Conservation (phyloP, 495 filamentous ascomycete species). For the Letharia lupina region DNA sequence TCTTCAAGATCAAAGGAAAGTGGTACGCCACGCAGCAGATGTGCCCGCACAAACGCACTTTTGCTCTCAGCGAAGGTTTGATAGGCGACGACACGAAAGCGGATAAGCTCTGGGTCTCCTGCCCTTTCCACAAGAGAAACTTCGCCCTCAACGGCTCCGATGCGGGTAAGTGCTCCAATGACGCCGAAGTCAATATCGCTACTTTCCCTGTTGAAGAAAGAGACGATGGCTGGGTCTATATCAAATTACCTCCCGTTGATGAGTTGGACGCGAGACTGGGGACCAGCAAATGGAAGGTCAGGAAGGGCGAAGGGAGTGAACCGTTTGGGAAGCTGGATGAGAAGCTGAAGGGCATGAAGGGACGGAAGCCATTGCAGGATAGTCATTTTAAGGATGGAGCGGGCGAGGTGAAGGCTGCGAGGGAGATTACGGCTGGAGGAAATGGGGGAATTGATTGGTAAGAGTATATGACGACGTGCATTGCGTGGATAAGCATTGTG, state of each 20-base stretch:
- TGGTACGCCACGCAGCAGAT: slow-evolving; percentile 95
- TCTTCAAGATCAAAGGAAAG: slow-evolving; percentile 78
- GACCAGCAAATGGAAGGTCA: slow-evolving; percentile 76
- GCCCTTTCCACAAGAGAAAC: slow-evolving; percentile 90
- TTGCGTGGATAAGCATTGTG: background rate
- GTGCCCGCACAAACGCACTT: slow-evolving; percentile 94
- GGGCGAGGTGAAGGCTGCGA: slow-evolving; percentile 38
- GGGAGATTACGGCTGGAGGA: slow-evolving; percentile 39
- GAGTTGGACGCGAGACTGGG: slow-evolving; percentile 79
- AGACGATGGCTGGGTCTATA: slow-evolving; percentile 72
- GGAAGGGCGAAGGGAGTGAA: slow-evolving; percentile 55
- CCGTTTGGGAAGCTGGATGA: slow-evolving; percentile 64
- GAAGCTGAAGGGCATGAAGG: slow-evolving; percentile 50
- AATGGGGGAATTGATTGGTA: slow-evolving; percentile 62
- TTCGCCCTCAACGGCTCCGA: slow-evolving; percentile 65
- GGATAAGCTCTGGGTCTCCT: slow-evolving; percentile 71
- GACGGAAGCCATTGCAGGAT: slow-evolving; percentile 45
- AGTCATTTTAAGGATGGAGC: slow-evolving; percentile 39
- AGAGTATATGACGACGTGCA: background rate
- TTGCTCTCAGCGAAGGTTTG: slow-evolving; percentile 79
- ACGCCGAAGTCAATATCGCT: slow-evolving; percentile 69
- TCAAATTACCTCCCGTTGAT: slow-evolving; percentile 76
- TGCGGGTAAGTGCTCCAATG: slow-evolving; percentile 68
- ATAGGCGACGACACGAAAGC: slow-evolving; percentile 61
- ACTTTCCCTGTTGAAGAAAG: slow-evolving; percentile 78